phyloP scores from a whole-genome alignment of 1,284 basidiomycete genomes.

The Amylostereum areolatum region DNA sequence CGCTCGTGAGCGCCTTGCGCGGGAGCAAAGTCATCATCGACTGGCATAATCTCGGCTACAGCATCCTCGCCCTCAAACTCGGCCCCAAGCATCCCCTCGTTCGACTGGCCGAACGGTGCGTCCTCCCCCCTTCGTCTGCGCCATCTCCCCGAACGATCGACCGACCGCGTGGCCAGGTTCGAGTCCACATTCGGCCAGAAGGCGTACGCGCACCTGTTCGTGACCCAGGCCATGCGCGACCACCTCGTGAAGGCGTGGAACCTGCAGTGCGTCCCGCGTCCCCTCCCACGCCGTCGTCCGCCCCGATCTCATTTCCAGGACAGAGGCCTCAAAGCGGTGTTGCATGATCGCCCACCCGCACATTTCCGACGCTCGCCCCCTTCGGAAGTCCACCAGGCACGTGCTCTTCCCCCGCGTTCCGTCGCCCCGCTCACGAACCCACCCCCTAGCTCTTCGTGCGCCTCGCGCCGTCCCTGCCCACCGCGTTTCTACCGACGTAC shows the following conservation, averaged over 20 bases:
- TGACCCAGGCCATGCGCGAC: constrained; percentile 84
- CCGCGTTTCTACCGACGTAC: constrained; percentile 35
- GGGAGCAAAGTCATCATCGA: constrained; percentile 91
- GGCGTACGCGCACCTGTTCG: constrained; percentile 91
- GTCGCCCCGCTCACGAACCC: constrained; percentile 16
- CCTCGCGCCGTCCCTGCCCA: constrained; percentile 32
- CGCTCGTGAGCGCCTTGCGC: constrained; percentile 61
- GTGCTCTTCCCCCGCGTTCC: constrained; percentile 19
- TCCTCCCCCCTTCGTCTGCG: background rate
- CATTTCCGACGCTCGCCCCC: constrained; percentile 70
- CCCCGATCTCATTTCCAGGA: constrained; percentile 8
- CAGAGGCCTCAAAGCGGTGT: constrained; percentile 73
- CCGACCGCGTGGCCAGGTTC: constrained; percentile 49
- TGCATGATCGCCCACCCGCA: constrained; percentile 85
- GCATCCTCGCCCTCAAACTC: constrained; percentile 82
- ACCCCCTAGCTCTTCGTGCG: constrained; percentile 49
- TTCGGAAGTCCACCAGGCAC: constrained; percentile 70
- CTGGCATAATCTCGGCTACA: constrained; percentile 98
- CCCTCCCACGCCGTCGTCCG: constrained; percentile 4
- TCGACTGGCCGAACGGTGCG: constrained; percentile 65
- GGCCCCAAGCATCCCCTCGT: constrained; percentile 69
- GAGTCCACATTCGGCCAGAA: constrained; percentile 72
- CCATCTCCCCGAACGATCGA: background rate
- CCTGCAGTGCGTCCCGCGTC: constrained; percentile 51
- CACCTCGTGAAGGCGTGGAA: constrained; percentile 71